These are phyloP conservation scores for Spergularia marina DNA, from an alignment of 148 eudicot genomes.

Conservation along the genomic window DNA sequence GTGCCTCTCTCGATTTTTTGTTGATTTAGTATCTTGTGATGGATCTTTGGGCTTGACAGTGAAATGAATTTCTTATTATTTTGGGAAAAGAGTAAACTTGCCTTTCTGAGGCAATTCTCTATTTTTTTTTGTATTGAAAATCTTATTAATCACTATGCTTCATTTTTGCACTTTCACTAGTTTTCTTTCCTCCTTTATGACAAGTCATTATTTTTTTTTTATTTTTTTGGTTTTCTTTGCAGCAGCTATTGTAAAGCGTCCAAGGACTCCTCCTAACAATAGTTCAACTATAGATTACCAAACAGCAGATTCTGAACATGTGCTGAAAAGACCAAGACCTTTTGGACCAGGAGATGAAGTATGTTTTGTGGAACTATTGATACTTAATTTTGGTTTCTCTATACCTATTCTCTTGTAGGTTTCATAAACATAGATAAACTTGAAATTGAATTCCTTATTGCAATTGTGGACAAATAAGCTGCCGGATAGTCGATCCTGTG, in stretches of 20 bases:
- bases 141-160: not conserved
- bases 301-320: conserved; percentile 81
- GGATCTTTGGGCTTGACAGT: not conserved
- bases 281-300: conserved; percentile 70
- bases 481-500: no score
- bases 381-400: conserved; percentile 16
- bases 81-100: not conserved
- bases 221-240: conserved; percentile 12
- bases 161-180: not conserved
- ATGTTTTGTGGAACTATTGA: conserved; percentile 38
- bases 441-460: no score
- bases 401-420: not conserved
- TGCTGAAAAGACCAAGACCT: conserved; percentile 68
- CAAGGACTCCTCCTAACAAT: conserved; percentile 65
- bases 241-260: conserved; percentile 64
- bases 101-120: not conserved
- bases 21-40: not conserved
- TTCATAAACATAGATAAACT: no score
- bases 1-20: not conserved
- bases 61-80: not conserved
- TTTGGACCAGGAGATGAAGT: conserved; percentile 73
- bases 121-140: not conserved
- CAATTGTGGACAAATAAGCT: no score
- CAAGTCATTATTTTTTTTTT: not conserved
- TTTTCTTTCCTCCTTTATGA: conserved; percentile 15